Conservation (phyloP, 106 monocot species). For the Allium cepa region DNA sequence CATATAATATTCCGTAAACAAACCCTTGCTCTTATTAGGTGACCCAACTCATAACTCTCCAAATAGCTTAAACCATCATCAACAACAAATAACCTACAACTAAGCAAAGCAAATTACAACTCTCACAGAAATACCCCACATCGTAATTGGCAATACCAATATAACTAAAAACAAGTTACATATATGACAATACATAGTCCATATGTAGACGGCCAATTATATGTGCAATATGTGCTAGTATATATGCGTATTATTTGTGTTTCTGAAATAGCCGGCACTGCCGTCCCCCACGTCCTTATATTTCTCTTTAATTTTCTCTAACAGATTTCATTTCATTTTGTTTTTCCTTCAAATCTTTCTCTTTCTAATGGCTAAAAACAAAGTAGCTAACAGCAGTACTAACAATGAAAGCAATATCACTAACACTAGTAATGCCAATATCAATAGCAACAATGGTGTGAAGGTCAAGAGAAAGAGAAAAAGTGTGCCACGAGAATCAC, state of each 20-base stretch:
- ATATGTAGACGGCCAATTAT: background rate
- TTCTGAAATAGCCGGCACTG: conserved; percentile 2
- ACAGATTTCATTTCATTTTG: too few species aligned
- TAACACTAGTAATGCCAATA: conserved; percentile 1
- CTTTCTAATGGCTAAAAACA: conserved; percentile 28
- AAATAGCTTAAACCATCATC: background rate
- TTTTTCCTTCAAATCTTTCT: conserved; percentile 1
- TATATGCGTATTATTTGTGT: background rate
- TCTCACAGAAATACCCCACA: background rate
- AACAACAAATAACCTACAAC: conserved; percentile 7
- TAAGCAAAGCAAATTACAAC: background rate
- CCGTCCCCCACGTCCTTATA: conserved; percentile 7
- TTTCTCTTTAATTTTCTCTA: background rate
- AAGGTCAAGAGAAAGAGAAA: conserved; percentile 61
- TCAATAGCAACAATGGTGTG: background rate
- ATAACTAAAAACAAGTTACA: background rate
- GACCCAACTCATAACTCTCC: conserved; percentile 7
- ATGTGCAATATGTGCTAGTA: too few species aligned
- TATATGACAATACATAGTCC: background rate
- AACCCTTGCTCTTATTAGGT: background rate
- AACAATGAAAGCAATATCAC: conserved; percentile 4
- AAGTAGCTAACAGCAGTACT: conserved; percentile 6
- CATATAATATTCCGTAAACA: too few species aligned
- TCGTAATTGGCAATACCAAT: conserved; percentile 10
- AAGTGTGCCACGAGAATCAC: conserved; percentile 50